These are phyloP conservation scores for Salvia sclarea DNA, from an alignment of 305 asterid genomes.

Conservation along the genomic window DNA sequence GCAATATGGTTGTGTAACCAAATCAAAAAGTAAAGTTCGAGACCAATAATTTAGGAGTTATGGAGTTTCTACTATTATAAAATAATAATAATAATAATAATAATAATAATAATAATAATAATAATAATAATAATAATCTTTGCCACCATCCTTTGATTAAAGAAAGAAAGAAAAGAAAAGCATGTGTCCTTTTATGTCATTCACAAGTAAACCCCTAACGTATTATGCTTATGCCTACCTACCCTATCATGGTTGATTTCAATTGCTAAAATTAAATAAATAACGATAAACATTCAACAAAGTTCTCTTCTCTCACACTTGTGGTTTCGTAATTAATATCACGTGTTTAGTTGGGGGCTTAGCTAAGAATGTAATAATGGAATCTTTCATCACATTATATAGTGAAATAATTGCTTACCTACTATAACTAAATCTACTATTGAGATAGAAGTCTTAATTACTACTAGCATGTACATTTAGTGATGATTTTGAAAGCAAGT, in stretches of 20 bases:
- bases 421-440: constrained; percentile 5
- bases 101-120: too few species aligned
- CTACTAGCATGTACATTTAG: too few species aligned
- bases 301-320: too few species aligned
- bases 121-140: too few species aligned
- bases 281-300: background rate
- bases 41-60: background rate
- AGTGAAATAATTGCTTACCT: constrained; percentile 24
- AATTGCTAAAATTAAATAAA: background rate
- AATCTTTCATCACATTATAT: background rate
- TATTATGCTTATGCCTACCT: background rate
- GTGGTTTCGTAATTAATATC: background rate
- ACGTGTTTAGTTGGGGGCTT: background rate
- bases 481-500: too few species aligned
- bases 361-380: background rate
- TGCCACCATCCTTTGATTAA: too few species aligned
- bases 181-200: background rate
- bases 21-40: background rate
- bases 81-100: too few species aligned
- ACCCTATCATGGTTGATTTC: background rate
- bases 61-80: background rate
- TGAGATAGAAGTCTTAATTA: too few species aligned
- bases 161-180: too few species aligned
- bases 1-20: too few species aligned
- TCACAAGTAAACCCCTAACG: background rate